Conservation (phyloP, 768 basidiomycete genomes). For the Gymnopilus dilepis region DNA sequence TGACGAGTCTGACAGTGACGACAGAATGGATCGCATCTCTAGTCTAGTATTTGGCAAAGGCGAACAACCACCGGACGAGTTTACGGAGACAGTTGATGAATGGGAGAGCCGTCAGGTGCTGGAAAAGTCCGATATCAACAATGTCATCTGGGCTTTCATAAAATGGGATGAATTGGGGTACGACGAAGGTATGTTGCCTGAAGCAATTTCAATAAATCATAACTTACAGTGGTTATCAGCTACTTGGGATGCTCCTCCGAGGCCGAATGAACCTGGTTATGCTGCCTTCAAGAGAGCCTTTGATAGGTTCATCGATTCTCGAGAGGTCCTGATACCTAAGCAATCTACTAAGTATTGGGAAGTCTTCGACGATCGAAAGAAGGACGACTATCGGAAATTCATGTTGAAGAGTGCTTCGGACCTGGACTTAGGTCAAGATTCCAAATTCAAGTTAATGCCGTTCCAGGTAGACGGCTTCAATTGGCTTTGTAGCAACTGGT, state of each 20-base stretch:
- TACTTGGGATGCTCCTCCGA: conserved; percentile 93
- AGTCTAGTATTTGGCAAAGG: conserved; percentile 58
- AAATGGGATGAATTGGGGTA: conserved; percentile 97
- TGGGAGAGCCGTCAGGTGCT: conserved; percentile 61
- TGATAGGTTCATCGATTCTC: conserved; percentile 64
- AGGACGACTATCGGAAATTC: conserved; percentile 57
- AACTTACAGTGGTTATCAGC: conserved; percentile 48
- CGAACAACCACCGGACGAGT: conserved; percentile 59
- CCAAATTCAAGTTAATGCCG: conserved; percentile 74
- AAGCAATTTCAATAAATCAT: not conserved
- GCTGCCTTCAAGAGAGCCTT: conserved; percentile 73
- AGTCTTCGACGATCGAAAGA: conserved; percentile 56
- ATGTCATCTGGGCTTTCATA: conserved; percentile 82
- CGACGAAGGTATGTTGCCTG: conserved; percentile 78
- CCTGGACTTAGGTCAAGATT: conserved; percentile 70
- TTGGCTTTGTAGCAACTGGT: conserved; percentile 90
- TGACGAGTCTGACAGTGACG: conserved; percentile 36
- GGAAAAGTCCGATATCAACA: conserved; percentile 52
- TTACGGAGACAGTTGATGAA: conserved; percentile 64
- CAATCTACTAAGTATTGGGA: conserved; percentile 46
- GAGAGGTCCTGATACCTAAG: conserved; percentile 61
- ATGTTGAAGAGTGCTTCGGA: conserved; percentile 57
- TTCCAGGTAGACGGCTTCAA: conserved; percentile 90
- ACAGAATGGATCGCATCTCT: conserved; percentile 36
- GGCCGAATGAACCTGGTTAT: conserved; percentile 58